Evolutionary conservation across 164 flowering plant genomes (phyloP), one percentile per base, ranked within the genome.

Genomic region (Piper longum): DNA sequence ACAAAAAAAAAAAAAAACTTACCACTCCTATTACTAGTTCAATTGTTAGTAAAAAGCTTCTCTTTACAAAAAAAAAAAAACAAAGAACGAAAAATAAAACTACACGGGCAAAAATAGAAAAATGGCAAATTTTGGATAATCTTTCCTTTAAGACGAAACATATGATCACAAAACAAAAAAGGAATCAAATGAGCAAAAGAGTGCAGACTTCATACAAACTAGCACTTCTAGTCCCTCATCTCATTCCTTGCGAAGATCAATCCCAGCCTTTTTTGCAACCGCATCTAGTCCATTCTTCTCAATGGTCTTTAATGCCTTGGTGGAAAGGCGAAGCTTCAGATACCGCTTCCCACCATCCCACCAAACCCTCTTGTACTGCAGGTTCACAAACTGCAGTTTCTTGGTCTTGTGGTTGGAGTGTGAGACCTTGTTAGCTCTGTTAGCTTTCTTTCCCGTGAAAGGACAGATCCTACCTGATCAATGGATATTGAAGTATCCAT

Each of bases 201-300:
- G 19, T 45, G 42, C 48, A 45, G 17, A 26, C 36, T 26, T 26
- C 36, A 26, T 26, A 26, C 36, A 26, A 26, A 26, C 36, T 26
- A 26, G 36, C 36, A 26, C 36, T 26, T 26, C 36, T 26, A 48
- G 14, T 48, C 13, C 16, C 44, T 16, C 16, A 26, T 13, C 54
- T 76, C 66, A 90, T 66, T 74, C 60, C 76, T 89, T 91, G 62
- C 89, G 65, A 56, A 93, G 90, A 82, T 93, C 96, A 39, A 89
- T 86, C 41, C 97, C 97, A 59, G 95, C 98, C 72, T 88, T 86
- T 80, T 89, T 90, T 56, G 97, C 66, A 66, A 89, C 89, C 18
- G 90, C 95, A 68, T 84, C 98, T 54, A 93, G 72, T 48, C 98
- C 98, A 62, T 89, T 84, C 79, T 88, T 93, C 78, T 93, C 98